Evolutionary conservation across 129 eudicot genomes (phyloP), one percentile per base, ranked within the genome.

Genomic region (Centrapalus pauciflorus): DNA sequence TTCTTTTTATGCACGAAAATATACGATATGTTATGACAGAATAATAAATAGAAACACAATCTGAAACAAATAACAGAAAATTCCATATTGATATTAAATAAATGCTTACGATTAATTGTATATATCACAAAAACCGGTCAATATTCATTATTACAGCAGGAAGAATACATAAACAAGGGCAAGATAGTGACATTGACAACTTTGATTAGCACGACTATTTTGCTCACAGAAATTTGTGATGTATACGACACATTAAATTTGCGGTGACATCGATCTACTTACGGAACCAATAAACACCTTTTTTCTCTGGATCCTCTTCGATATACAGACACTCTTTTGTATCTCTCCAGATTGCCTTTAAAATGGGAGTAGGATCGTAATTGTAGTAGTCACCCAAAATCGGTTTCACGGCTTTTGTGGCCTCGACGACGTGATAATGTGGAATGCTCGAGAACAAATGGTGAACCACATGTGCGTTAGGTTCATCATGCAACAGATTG

Each of bases 371-470:
- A 2, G 14, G 26, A 28, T 79, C 84, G 6, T 51, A 51, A 37
- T 68, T 75, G 52, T 69, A 68, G 34, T 74, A 69, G n/a, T 79
- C 84, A 1, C 76, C 76, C 64, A 74, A 37, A 3, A 79, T 49
- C 1, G 80, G 80, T 8, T 69, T 79, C 4, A 74, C 40, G 0
- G 80, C 80, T 29, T 45, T 2, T 1, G 84, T 79, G 10, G 84
- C 84, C 73, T 79, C 73, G n/a, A 69, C 68, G 0, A 64, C 71
- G 62, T 79, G 80, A 61, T 79, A 79, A 57, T 74, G 80, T 0
- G 80, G 84, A n/a, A 79, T 79, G 11, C 63, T 45, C 3, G 84
- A 25, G 69, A 78, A 51, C 37, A 78, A 78, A 78, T 78, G 82
- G 59, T 72, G 82, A 2, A 66, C 55, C 21, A 78, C 82, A 9